phyloP scores from a whole-genome alignment of 441 rosid species.

The Jatropha multifida region DNA sequence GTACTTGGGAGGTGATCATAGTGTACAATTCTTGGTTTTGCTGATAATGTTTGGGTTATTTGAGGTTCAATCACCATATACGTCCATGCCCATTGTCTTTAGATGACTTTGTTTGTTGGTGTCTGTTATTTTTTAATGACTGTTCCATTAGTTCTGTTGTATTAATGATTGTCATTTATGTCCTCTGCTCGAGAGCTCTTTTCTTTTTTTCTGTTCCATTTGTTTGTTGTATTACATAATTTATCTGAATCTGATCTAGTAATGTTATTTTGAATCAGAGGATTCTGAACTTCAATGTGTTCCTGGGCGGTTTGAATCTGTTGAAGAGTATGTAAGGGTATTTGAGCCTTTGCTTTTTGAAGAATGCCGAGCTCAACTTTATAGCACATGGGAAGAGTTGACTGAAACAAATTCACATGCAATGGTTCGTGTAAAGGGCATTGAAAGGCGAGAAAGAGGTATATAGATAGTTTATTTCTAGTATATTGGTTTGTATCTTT shows the following conservation, averaged over 20 bases:
- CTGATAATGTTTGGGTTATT: background rate
- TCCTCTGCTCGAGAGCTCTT: background rate
- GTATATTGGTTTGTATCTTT: background rate
- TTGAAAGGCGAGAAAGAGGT: conserved; percentile 95
- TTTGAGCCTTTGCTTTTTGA: conserved; percentile 99
- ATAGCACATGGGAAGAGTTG: conserved; percentile 93
- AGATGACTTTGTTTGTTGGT: background rate
- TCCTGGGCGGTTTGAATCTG: conserved; percentile 89
- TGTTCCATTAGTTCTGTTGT: background rate
- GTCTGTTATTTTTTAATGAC: background rate
- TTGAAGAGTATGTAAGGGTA: conserved; percentile 86
- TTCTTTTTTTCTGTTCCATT: background rate
- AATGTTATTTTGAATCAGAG: conserved; percentile 46
- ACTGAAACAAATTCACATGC: conserved; percentile 65
- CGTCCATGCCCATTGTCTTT: background rate
- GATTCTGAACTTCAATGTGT: conserved; percentile 88
- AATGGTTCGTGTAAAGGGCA: conserved; percentile 69
- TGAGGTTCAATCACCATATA: background rate
- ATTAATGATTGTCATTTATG: background rate
- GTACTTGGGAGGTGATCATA: background rate
- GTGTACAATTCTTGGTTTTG: background rate
- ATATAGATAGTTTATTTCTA: conserved; percentile 12
- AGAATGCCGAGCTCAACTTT: conserved; percentile 97
- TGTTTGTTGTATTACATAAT: background rate
- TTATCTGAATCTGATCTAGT: conserved; percentile 15